Conservation (phyloP, 129 eudicot species). For the Dittrichia graveolens region DNA sequence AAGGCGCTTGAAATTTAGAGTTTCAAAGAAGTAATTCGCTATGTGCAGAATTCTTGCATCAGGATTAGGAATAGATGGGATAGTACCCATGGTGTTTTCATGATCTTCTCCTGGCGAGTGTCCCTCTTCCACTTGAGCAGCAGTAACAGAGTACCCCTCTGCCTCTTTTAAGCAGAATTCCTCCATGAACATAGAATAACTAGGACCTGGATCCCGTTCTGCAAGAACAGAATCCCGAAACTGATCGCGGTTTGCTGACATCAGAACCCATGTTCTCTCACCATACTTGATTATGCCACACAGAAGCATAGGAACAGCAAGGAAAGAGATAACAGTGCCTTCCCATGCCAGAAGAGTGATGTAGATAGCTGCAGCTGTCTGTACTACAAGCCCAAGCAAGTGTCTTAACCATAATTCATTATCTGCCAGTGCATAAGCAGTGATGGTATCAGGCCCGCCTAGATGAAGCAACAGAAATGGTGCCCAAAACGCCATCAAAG, state of each 20-base stretch:
- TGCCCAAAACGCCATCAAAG: constrained; percentile 51
- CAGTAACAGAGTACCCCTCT: constrained; percentile 36
- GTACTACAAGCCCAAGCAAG: constrained; percentile 36
- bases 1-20: constrained; percentile 39
- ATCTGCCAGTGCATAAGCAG: constrained; percentile 40
- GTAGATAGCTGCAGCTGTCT: constrained; percentile 31
- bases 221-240: constrained; percentile 37
- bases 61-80: not conserved
- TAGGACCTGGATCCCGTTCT: constrained; percentile 30
- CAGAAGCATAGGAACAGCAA: constrained; percentile 29
- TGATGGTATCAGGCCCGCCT: constrained; percentile 47
- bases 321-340: not conserved
- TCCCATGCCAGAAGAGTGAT: constrained; percentile 30
- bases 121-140: constrained; percentile 25
- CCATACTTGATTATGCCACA: constrained; percentile 38
- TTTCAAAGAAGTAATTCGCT: constrained; percentile 42
- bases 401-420: constrained; percentile 46
- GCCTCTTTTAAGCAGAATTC: constrained; percentile 42
- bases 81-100: constrained; percentile 12
- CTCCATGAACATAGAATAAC: constrained; percentile 39
- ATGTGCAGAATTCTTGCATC: constrained; percentile 27
- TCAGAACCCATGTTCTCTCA: constrained; percentile 38
- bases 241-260: constrained; percentile 34
- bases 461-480: constrained; percentile 47
- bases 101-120: constrained; percentile 24